A percentile compares a stretch with the other conserved stretches of the same genome.
Conservation (phyloP, 2,329 filamentous ascomycete genomes). For the Beauveria varroae region DNA sequence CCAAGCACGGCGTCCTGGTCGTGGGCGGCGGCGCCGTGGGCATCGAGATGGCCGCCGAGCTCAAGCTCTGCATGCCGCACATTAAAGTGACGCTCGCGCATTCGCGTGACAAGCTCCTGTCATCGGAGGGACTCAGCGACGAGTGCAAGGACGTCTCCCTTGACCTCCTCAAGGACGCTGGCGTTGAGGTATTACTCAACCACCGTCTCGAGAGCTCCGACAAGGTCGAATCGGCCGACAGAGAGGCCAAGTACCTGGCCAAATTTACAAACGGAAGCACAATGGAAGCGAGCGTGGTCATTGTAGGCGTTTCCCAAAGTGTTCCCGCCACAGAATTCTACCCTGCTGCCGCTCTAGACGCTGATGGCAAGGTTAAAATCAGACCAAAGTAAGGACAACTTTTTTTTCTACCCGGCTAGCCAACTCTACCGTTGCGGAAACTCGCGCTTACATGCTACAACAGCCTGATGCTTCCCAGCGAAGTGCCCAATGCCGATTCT, state of each 20-base stretch:
- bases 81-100: conserved; percentile 65
- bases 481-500: conserved; percentile 45
- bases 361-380: conserved; percentile 59
- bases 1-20: conserved; percentile 54
- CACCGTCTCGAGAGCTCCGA: conserved; percentile 47
- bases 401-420: no score
- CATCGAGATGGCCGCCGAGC: conserved; percentile 73
- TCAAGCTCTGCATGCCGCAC: conserved; percentile 59
- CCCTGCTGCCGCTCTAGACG: conserved; percentile 48
- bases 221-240: conserved; percentile 37
- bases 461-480: conserved; percentile 47
- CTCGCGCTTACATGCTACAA: background rate
- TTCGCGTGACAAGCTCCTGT: conserved; percentile 62
- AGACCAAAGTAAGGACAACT: conserved; percentile 42
- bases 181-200: conserved; percentile 57
- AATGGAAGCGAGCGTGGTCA: conserved; percentile 55
- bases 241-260: conserved; percentile 35
- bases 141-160: conserved; percentile 58
- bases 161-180: conserved; percentile 50
- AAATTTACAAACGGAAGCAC: conserved; percentile 52
- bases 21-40: conserved; percentile 73
- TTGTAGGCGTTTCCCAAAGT: conserved; percentile 61
- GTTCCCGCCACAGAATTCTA: conserved; percentile 57
- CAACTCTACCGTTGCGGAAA: no score
- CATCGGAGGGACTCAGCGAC: conserved; percentile 63